Evolutionary conservation across 2,329 filamentous ascomycete genomes (phyloP).

Genomic region (Trichoderma sp.): DNA sequence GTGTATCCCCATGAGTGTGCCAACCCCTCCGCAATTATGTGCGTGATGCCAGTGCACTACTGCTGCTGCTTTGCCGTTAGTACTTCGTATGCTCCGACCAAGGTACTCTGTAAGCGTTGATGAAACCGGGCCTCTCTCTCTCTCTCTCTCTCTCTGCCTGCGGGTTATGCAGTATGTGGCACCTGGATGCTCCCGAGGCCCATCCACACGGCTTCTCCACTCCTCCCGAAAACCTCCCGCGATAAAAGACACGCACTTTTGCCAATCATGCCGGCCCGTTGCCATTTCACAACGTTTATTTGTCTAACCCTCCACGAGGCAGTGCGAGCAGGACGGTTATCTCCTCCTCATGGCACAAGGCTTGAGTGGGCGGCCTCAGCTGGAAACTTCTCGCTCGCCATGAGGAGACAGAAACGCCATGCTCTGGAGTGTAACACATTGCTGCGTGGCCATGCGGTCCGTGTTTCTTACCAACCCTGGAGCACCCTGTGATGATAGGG

Average conservation of each 20-base stretch:
- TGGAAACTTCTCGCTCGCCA: neutral
- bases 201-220: conserved; percentile 14
- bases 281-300: neutral
- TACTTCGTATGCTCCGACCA: neutral
- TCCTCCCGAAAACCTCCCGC: conserved; percentile 12
- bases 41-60: neutral
- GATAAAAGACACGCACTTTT: neutral
- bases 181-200: conserved; percentile 12
- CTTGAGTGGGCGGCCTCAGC: conserved; percentile 3
- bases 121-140: neutral
- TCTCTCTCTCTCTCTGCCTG: neutral
- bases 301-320: conserved; percentile 11
- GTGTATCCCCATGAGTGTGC: neutral
- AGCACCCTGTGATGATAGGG: neutral
- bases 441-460: neutral
- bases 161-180: neutral
- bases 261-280: neutral
- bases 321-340: neutral
- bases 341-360: neutral
- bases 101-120: neutral
- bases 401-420: neutral
- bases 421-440: neutral
- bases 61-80: neutral
- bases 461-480: neutral
- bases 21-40: neutral